These are phyloP conservation scores for Schrenkiella parvula DNA, from an alignment of 345 rosid genomes.

Conservation along the genomic window DNA sequence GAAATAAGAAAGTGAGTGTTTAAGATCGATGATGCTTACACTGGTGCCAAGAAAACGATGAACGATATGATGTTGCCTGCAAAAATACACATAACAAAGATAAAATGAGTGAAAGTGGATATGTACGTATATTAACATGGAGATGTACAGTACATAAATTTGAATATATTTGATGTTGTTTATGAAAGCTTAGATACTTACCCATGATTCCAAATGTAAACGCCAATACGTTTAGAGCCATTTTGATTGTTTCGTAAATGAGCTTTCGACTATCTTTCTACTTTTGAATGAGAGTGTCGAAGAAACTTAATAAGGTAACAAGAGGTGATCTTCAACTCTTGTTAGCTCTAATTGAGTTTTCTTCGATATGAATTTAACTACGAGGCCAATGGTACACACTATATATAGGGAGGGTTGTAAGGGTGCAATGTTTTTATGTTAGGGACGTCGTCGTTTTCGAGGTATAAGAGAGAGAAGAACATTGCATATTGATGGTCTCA, in stretches of 20 bases:
- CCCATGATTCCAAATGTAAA: constrained; percentile 36
- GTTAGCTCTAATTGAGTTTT: constrained; percentile 15
- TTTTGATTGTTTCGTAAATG: constrained; percentile 1
- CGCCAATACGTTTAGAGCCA: constrained; percentile 25
- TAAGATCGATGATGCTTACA: constrained; percentile 43
- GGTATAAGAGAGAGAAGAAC: constrained; percentile 11
- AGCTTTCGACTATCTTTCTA: background rate
- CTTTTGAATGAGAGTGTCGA: background rate
- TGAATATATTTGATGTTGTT: background rate
- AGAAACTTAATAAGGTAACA: background rate
- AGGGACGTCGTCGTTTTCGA: constrained; percentile 25
- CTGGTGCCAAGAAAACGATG: constrained; percentile 58
- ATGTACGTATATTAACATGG: background rate
- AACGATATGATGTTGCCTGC: constrained; percentile 67
- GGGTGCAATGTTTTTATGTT: constrained; percentile 3
- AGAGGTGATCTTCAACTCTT: constrained; percentile 5
- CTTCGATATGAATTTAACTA: constrained; percentile 16
- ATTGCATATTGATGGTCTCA: constrained; percentile 28
- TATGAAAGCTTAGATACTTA: constrained; percentile 3
- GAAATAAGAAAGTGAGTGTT: background rate
- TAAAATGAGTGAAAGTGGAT: background rate
- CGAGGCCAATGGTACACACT: constrained; percentile 9
- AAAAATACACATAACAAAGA: background rate
- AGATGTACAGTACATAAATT: background rate
- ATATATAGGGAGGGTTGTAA: constrained; percentile 13